Percentiles rank a stretch among this genome's conserved stretches.
Conservation (phyloP, 768 basidiomycete genomes). For the Leucocoprinus sp. region DNA sequence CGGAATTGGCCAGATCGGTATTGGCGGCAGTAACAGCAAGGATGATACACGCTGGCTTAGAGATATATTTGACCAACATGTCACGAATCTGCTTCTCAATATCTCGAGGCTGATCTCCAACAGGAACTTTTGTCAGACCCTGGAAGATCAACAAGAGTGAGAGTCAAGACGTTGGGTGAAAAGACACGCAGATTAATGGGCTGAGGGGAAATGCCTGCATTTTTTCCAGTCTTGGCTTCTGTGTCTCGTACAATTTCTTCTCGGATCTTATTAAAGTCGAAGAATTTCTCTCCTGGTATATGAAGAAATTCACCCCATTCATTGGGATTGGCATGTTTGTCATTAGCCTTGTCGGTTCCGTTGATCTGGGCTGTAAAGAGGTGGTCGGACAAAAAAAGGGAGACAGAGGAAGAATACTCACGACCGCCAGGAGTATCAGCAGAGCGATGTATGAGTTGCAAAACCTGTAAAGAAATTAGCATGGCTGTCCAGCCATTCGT, state of each 20-base stretch:
- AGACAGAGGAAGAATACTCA: not conserved
- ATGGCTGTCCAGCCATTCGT: not conserved
- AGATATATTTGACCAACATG: slow-evolving; percentile 93
- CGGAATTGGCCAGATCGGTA: slow-evolving; percentile 96
- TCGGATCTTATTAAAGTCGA: slow-evolving; percentile 94
- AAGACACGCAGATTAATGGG: slow-evolving; percentile 98
- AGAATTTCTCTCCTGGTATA: slow-evolving; percentile 94
- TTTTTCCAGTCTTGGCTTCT: slow-evolving; percentile 96
- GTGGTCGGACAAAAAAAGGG: slow-evolving; percentile 1
- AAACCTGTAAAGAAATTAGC: slow-evolving; percentile 40
- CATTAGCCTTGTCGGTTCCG: slow-evolving; percentile 42
- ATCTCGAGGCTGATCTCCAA: slow-evolving; percentile 93
- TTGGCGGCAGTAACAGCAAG: slow-evolving; percentile 96
- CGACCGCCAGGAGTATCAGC: slow-evolving; percentile 30
- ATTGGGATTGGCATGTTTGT: slow-evolving; percentile 79
- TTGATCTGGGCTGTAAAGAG: slow-evolving; percentile 30
- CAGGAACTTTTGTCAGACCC: slow-evolving; percentile 93
- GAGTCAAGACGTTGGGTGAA: slow-evolving; percentile 94
- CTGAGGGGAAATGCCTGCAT: slow-evolving; percentile 94
- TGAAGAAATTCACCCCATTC: slow-evolving; percentile 99
- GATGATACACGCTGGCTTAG: slow-evolving; percentile 92
- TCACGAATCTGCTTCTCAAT: slow-evolving; percentile 97
- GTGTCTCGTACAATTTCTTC: slow-evolving; percentile 96
- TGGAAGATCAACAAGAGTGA: slow-evolving; percentile 96
- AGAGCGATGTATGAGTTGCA: slow-evolving; percentile 90